Percentiles rank a stretch among this genome's conserved stretches.
phyloP scores from a whole-genome alignment of 2,329 filamentous ascomycete genomes.

The Helminthosporium solani region DNA sequence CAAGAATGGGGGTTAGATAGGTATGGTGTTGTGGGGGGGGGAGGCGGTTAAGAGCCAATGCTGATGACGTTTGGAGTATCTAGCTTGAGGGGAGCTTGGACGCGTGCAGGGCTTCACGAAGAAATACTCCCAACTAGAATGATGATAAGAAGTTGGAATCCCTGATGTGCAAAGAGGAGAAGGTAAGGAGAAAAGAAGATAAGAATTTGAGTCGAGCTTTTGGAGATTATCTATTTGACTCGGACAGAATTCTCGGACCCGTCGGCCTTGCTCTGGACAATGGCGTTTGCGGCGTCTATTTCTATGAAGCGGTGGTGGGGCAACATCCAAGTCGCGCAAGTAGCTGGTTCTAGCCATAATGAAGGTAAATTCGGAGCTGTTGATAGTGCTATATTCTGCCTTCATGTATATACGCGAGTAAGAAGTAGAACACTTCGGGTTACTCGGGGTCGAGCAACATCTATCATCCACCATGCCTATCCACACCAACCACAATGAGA shows the following conservation, averaged over 20 bases:
- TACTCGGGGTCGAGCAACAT: no score
- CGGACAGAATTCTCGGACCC: background rate
- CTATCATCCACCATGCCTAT: background rate
- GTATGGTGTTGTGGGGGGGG: no score
- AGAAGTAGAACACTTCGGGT: no score
- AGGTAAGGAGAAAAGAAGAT: background rate
- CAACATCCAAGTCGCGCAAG: no score
- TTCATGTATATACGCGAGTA: background rate
- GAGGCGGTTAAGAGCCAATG: background rate
- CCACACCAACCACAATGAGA: background rate
- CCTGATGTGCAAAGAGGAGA: no score
- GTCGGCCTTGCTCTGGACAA: background rate
- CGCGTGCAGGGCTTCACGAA: background rate
- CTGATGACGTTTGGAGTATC: conserved; percentile 1
- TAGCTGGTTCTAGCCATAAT: no score
- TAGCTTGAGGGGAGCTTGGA: background rate
- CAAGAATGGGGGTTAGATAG: background rate
- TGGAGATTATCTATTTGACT: background rate
- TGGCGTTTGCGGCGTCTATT: background rate
- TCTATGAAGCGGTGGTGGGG: no score
- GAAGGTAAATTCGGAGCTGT: no score
- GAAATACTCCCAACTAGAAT: background rate
- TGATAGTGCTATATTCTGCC: background rate
- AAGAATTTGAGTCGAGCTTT: background rate
- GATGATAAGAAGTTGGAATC: no score